phyloP scores from a whole-genome alignment of 805 yeast species.

The Sungouiozyma ichnusensis region DNA sequence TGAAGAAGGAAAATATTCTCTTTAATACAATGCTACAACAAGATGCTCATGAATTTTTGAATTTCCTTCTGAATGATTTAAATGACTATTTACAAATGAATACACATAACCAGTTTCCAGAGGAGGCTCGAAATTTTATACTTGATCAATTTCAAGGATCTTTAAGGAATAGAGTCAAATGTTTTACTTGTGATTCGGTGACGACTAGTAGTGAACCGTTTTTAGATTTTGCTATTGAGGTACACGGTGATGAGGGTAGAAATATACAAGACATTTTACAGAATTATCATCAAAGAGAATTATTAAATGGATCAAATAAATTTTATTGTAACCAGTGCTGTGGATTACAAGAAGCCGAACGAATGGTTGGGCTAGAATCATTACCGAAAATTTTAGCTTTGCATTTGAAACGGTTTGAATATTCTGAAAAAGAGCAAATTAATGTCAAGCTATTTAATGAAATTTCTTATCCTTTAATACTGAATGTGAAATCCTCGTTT shows the following conservation, averaged over 20 bases:
- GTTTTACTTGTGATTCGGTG: conserved; percentile 77
- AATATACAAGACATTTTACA: conserved; percentile 40
- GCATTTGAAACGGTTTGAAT: conserved; percentile 87
- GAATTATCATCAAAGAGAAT: conserved; percentile 68
- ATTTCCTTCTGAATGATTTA: conserved; percentile 72
- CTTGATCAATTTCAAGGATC: conserved; percentile 74
- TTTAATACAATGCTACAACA: conserved; percentile 93
- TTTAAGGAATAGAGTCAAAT: conserved; percentile 77
- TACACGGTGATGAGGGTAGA: conserved; percentile 64
- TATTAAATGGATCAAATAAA: conserved; percentile 77
- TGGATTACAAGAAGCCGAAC: conserved; percentile 88
- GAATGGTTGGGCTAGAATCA: conserved; percentile 68
- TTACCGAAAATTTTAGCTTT: conserved; percentile 72
- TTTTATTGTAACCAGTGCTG: conserved; percentile 88
- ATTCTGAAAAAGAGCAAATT: conserved; percentile 68
- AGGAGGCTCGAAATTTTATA: conserved; percentile 36
- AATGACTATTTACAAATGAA: conserved; percentile 30
- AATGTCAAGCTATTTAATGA: conserved; percentile 82
- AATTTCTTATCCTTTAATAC: conserved; percentile 64
- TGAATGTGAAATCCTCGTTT: conserved; percentile 50
- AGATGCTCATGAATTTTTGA: conserved; percentile 95
- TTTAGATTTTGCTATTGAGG: conserved; percentile 76
- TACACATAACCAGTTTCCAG: conserved; percentile 1
- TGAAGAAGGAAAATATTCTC: conserved; percentile 73
- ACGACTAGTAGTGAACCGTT: conserved; percentile 79